These are phyloP conservation scores for Yamadazyma oceani DNA, from an alignment of 1,139 yeast species.

Conservation along the genomic window DNA sequence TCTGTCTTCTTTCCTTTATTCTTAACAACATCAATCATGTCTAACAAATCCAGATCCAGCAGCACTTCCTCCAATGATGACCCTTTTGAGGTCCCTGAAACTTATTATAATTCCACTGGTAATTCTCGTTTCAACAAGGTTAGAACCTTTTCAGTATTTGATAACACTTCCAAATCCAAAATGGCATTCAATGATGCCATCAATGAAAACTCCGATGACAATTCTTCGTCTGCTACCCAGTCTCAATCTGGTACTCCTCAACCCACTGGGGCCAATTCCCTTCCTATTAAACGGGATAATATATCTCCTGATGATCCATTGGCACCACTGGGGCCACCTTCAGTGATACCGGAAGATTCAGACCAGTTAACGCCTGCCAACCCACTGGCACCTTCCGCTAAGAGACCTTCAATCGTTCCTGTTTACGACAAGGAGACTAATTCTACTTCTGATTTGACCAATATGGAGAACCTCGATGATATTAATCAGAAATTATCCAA, in stretches of 20 bases:
- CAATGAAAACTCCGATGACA: slow-evolving; percentile 16
- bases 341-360: too few relatives aligned
- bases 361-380: not conserved
- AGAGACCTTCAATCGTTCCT: slow-evolving; percentile 37
- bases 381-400: slow-evolving; percentile 3
- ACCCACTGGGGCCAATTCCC: slow-evolving; percentile 5
- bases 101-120: slow-evolving; percentile 50
- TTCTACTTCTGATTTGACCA: slow-evolving; percentile 15
- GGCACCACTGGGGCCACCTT: too few relatives aligned
- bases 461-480: slow-evolving; percentile 7
- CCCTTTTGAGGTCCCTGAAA: slow-evolving; percentile 68
- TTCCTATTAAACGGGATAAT: not conserved
- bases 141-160: slow-evolving; percentile 53
- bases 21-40: too few relatives aligned
- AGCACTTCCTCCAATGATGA: slow-evolving; percentile 45
- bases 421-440: slow-evolving; percentile 23
- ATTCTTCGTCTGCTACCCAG: slow-evolving; percentile 10
- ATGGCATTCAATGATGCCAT: slow-evolving; percentile 7
- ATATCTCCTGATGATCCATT: not conserved
- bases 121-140: slow-evolving; percentile 42
- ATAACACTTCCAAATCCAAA: slow-evolving; percentile 14
- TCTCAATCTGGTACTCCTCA: slow-evolving; percentile 14
- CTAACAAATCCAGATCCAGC: slow-evolving; percentile 6
- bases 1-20: too few relatives aligned
- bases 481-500: slow-evolving; percentile 6